phyloP scores from a whole-genome alignment of 495 filamentous ascomycete genomes.

The Xylaria intraflava region DNA sequence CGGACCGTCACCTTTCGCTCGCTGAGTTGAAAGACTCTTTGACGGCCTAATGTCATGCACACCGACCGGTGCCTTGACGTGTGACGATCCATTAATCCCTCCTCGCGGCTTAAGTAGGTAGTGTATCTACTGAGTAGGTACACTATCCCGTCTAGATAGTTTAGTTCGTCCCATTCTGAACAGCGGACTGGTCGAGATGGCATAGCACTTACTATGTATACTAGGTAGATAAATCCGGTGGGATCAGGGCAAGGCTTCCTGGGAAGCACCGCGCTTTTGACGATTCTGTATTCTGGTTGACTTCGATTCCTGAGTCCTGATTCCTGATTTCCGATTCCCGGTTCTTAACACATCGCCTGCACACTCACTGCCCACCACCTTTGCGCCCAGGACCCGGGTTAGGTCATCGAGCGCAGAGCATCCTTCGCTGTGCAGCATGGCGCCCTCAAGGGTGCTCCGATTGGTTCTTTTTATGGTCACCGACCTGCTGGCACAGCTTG shows the following conservation, averaged over 20 bases:
- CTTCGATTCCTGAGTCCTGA: too few relatives aligned
- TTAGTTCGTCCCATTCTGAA: not conserved
- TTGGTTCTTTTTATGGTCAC: slow-evolving; percentile 17
- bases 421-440: slow-evolving; percentile 15
- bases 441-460: slow-evolving; percentile 10
- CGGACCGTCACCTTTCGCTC: not conserved
- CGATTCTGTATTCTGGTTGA: not conserved
- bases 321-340: too few relatives aligned
- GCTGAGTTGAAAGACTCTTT: not conserved
- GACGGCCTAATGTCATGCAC: not conserved
- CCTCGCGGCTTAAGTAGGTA: too few relatives aligned
- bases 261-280: not conserved
- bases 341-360: too few relatives aligned
- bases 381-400: not conserved
- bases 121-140: not conserved
- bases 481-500: slow-evolving; percentile 21
- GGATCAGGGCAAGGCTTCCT: not conserved
- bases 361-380: not conserved
- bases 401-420: slow-evolving; percentile 11
- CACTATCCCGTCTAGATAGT: not conserved
- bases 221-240: too few relatives aligned
- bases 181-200: not conserved
- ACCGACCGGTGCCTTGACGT: not conserved
- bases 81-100: not conserved
- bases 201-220: too few relatives aligned